Evolutionary conservation across 1,284 basidiomycete genomes (phyloP).

Genomic region (Farysia itapuensis): DNA sequence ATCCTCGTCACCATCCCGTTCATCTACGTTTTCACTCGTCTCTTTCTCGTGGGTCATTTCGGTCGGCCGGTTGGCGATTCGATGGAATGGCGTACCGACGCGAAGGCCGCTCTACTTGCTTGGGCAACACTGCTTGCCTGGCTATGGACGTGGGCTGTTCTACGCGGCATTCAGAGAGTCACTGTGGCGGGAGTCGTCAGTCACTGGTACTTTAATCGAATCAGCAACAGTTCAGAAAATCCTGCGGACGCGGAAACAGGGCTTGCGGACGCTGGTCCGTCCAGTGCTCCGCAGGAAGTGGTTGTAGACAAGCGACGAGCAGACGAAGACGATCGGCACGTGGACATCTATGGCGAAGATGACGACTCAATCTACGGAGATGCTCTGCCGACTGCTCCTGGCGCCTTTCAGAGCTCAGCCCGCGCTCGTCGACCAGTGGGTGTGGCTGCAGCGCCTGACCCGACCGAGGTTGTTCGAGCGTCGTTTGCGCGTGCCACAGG

Average conservation of each 20-base stretch:
- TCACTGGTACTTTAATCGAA: constrained; percentile 80
- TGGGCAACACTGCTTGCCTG: constrained; percentile 71
- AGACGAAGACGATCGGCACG: constrained; percentile 18
- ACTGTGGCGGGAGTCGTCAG: constrained; percentile 81
- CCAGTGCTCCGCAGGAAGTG: neutral
- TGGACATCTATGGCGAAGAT: constrained; percentile 10
- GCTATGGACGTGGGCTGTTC: constrained; percentile 89
- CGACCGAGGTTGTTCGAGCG: constrained; percentile 70
- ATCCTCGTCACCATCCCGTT: constrained; percentile 80
- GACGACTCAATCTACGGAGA: constrained; percentile 35
- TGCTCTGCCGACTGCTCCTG: constrained; percentile 11
- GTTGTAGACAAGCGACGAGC: constrained; percentile 24
- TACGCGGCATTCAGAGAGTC: constrained; percentile 76
- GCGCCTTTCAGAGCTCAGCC: constrained; percentile 10
- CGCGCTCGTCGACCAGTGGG: constrained; percentile 2
- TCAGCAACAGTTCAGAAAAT: constrained; percentile 7
- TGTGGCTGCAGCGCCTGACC: constrained; percentile 15
- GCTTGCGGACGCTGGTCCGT: neutral
- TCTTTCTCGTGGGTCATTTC: constrained; percentile 64
- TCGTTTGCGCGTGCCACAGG: constrained; percentile 77
- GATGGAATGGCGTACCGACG: constrained; percentile 72
- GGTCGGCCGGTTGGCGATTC: constrained; percentile 24
- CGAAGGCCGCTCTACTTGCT: constrained; percentile 83
- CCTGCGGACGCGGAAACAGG: neutral
- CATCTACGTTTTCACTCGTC: constrained; percentile 73